A percentile compares a stretch with the other conserved stretches of the same genome.
Evolutionary conservation across 805 yeast species (phyloP).

Genomic region (Metschnikowia cubensis): DNA sequence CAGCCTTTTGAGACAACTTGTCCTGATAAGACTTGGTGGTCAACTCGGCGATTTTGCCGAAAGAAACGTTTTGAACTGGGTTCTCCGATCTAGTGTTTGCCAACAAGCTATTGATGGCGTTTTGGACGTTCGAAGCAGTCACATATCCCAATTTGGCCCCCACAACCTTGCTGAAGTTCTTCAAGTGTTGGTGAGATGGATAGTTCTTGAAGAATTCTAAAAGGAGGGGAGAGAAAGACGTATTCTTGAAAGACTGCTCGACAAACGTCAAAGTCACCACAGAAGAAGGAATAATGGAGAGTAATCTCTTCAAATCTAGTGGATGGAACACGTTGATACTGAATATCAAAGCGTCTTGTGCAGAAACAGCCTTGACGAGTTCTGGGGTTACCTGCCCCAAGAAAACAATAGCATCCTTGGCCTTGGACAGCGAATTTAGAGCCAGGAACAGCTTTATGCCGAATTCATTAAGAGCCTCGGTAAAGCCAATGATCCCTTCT

Average conservation of each 20-base stretch:
- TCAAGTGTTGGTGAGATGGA: constrained; percentile 43
- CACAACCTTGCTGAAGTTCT: constrained; percentile 48
- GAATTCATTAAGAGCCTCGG: constrained; percentile 23
- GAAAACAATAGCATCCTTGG: constrained; percentile 53
- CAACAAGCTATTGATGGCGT: constrained; percentile 46
- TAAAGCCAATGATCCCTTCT: constrained; percentile 10
- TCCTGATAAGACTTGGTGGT: constrained; percentile 27
- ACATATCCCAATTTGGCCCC: constrained; percentile 54
- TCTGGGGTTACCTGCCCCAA: constrained; percentile 55
- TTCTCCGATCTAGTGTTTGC: constrained; percentile 46
- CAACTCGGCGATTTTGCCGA: constrained; percentile 46
- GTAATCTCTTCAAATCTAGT: constrained; percentile 52
- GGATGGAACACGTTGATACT: constrained; percentile 70
- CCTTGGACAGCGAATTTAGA: constrained; percentile 26
- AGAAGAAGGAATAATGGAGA: constrained; percentile 48
- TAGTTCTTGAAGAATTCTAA: constrained; percentile 69
- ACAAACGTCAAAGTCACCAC: constrained; percentile 57
- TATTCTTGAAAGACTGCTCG: constrained; percentile 50
- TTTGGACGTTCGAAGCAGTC: constrained; percentile 30
- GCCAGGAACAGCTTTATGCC: constrained; percentile 28
- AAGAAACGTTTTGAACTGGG: constrained; percentile 60
- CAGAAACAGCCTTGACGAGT: constrained; percentile 37
- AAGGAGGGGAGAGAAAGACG: constrained; percentile 60
- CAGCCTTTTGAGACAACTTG: constrained; percentile 19
- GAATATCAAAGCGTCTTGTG: constrained; percentile 45